Base-by-base conservation (phyloP, 352 stramenopile genomes). In the Pythium chondricola region DNA sequence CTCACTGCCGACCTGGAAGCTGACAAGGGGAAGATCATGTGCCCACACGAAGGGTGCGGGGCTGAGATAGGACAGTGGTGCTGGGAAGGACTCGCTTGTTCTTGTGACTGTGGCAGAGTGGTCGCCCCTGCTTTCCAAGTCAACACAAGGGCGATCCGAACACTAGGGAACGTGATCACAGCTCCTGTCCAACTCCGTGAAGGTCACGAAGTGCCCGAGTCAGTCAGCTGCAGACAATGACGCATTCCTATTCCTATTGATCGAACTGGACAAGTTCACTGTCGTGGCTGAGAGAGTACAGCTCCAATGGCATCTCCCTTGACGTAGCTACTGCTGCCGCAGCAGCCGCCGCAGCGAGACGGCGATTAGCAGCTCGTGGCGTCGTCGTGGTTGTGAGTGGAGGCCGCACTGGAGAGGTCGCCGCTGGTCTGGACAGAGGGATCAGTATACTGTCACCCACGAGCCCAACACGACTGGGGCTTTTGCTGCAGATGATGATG, bases 61-160 rank as follows among this genome's bases (percentile, higher is more conserved):
- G 30, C 16, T 4, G 31, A 17, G 17, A 30, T 63, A 4, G 55
- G 55, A 0, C 17, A 33, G 25, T 63, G 49, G 42, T 18, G 37
- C 4, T 63, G 42, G 47, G 36, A 49, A 5, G 47, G 55, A 14
- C 20, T 37, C 3, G 14, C 26, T 17, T 55, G 47, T 37, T 14
- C 29, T 7, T 84, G 71, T 49, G 71, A 71, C n/a, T 70, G 44
- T 38, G 52, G 44, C 6, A 29, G 61, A 2, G 51, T 43, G 18
- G 20, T 82, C 13, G 21, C 40, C 8, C 71, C 78, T 10, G 65
- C 58, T 10, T 85, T 86, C 42, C 50, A 68, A 13, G 61, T 90
- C 32, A 67, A 82, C 26, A 76, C 65, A 36, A 53, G 49, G 16
- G 61, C 71, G 6, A 48, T 88, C 5, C 73, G 74, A 29, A 47